Base-by-base conservation (phyloP, 108 stramenopile genomes). In the Fragilaria radians region DNA sequence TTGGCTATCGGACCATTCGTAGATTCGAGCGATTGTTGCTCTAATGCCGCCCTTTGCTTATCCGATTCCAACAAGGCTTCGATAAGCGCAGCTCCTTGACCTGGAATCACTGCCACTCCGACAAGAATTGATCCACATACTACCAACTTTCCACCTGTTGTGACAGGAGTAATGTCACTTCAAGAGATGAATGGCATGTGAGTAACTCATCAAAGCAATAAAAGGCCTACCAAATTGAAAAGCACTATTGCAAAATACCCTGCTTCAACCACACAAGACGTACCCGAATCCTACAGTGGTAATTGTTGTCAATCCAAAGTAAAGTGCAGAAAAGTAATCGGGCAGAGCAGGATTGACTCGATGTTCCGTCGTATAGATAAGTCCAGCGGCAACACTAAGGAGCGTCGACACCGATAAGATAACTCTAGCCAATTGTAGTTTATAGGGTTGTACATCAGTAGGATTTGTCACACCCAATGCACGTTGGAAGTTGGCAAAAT, bases 311-410 rank as follows among this genome's bases (percentile, higher is more conserved):
- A 92, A 54, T 7, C 85, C 85, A 65, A 92, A 92, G 68, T 92
- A 92, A 2, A 92, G 58, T 1, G 85, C 83, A 14, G 83, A 71
- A 71, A 88, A 88, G 59, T 86, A 92, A 56, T 85, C 81, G 5
- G 77, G 68, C 28, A 92, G 80, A 29, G 59, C 21, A 27, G 85
- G 83, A 76, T 92, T 92, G 23, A 73, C 77, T 11, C 60, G 66
- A 50, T 88, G 79, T 57, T 92, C 91, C 4, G 79, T 74, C 7
- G 78, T 76, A 57, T 92, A 92, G 23, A 88, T 92, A 28, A 92
- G 61, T 23, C 91, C 91, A 1, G 87, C 77, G 5, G 73, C 54
- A 0, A 92, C 82, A 56, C 81, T 83, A 33, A 82, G 62, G 23
- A 92, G 54, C 0, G 91, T 92, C 48, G 82, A 86, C 21, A 92